These are phyloP conservation scores for Xylaria palmicola DNA, from an alignment of 495 filamentous ascomycete species.

Conservation along the genomic window DNA sequence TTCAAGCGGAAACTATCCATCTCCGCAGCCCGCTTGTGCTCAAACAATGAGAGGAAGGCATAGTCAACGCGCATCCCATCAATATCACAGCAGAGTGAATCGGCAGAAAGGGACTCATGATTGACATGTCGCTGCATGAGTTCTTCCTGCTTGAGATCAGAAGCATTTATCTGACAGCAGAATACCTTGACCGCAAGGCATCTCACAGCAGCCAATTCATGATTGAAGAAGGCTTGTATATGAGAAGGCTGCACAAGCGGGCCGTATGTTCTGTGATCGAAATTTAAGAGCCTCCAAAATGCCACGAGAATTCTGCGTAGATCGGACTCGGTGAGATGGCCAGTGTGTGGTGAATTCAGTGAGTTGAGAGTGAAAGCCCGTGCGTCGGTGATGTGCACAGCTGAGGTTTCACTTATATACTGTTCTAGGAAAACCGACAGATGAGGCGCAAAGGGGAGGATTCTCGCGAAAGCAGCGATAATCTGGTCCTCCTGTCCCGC, in stretches of 20 bases:
- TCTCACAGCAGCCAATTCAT: conserved; percentile 59
- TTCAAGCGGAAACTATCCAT: conserved; percentile 37
- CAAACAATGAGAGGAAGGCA: conserved; percentile 78
- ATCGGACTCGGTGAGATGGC: conserved; percentile 15
- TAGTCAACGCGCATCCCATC: conserved; percentile 82
- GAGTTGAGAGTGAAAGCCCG: conserved; percentile 23
- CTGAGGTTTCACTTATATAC: conserved; percentile 37
- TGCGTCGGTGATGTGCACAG: conserved; percentile 14
- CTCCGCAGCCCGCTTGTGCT: conserved; percentile 56
- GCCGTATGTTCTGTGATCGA: conserved; percentile 65
- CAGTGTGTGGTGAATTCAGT: conserved; percentile 13
- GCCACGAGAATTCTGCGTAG: conserved; percentile 58
- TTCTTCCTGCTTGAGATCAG: conserved; percentile 71
- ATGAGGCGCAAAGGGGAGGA: conserved; percentile 76
- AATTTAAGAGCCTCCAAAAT: conserved; percentile 72
- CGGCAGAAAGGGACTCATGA: conserved; percentile 35
- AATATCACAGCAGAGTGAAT: conserved; percentile 62
- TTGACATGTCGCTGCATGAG: conserved; percentile 66
- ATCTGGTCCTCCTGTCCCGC: conserved; percentile 46
- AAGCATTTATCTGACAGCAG: conserved; percentile 73
- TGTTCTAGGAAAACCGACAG: conserved; percentile 56
- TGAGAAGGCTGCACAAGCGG: conserved; percentile 60
- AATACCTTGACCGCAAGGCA: conserved; percentile 82
- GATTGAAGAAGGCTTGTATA: conserved; percentile 65
- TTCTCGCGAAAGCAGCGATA: conserved; percentile 72